Evolutionary conservation across 139 green algal species (phyloP).

Genomic region (Tetradesmus obliquus): DNA sequence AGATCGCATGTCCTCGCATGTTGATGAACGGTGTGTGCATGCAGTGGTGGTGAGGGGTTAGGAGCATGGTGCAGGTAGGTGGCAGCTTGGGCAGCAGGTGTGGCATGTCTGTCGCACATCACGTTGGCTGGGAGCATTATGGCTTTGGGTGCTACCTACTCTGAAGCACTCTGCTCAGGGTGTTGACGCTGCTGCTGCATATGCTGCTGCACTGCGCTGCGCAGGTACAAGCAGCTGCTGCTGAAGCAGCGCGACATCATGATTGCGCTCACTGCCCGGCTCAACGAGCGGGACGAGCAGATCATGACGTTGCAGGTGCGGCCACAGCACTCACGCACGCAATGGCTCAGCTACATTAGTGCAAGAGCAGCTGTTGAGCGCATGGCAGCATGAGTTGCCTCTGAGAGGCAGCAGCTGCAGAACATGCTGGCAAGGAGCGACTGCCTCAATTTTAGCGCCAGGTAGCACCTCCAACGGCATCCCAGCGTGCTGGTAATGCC

Average conservation of each 20-base stretch:
- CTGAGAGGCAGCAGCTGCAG: no score
- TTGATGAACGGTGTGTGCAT: not conserved
- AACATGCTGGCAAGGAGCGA: no score
- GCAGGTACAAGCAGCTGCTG: constrained; percentile 92
- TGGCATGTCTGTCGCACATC: no score
- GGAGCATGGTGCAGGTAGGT: not conserved
- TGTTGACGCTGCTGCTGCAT: not conserved
- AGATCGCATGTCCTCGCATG: not conserved
- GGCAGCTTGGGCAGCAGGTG: not conserved
- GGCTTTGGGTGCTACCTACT: no score
- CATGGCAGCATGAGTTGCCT: not conserved
- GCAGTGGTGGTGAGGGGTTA: not conserved
- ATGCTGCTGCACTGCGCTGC: not conserved
- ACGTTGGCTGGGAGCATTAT: no score
- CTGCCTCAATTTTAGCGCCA: no score
- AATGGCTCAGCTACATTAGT: not conserved
- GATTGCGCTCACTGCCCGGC: constrained; percentile 92
- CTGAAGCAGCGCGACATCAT: constrained; percentile 99
- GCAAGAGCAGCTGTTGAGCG: not conserved
- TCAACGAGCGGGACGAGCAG: constrained; percentile 95
- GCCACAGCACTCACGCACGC: not conserved
- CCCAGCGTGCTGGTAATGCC: no score
- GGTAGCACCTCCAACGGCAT: no score
- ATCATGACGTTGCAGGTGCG: constrained; percentile 86
- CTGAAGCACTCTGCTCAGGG: no score